These are phyloP conservation scores for Reticulascus tulasneorum DNA, from an alignment of 2,329 filamentous ascomycete species.

Conservation along the genomic window DNA sequence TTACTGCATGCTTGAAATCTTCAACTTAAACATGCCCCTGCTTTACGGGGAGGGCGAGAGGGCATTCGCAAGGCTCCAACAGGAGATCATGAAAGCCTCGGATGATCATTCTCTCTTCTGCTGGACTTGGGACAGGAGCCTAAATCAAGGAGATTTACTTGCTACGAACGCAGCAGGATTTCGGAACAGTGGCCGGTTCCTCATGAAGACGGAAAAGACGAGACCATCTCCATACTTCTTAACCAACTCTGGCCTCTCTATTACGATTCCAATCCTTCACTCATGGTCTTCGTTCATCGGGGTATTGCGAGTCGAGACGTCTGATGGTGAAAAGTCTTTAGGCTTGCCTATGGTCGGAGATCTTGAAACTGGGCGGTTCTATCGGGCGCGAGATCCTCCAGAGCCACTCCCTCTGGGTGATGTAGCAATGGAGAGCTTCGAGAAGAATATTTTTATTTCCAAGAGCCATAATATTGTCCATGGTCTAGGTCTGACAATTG, in stretches of 20 bases:
- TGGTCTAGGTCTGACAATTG: too few species aligned
- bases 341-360: too few species aligned
- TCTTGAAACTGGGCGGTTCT: too few species aligned
- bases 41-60: conserved; percentile 22
- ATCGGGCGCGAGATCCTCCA: too few species aligned
- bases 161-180: background rate
- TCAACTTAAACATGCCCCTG: conserved; percentile 21
- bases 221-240: background rate
- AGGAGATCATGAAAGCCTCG: background rate
- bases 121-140: background rate
- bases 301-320: too few species aligned
- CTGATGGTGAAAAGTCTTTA: too few species aligned
- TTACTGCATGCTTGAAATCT: conserved; percentile 23
- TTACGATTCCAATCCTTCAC: background rate
- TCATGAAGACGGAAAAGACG: background rate
- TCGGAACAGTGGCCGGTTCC: background rate
- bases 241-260: conserved; percentile 1
- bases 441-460: too few species aligned
- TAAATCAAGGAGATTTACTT: background rate
- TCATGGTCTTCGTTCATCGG: background rate
- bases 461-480: too few species aligned
- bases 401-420: too few species aligned
- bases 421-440: too few species aligned
- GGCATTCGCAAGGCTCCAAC: conserved; percentile 17
- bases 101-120: conserved; percentile 1